Percentiles rank a stretch among this genome's conserved stretches.
Evolutionary conservation across 257 asterid genomes (phyloP).

Genomic region (Marsdenia floribunda): DNA sequence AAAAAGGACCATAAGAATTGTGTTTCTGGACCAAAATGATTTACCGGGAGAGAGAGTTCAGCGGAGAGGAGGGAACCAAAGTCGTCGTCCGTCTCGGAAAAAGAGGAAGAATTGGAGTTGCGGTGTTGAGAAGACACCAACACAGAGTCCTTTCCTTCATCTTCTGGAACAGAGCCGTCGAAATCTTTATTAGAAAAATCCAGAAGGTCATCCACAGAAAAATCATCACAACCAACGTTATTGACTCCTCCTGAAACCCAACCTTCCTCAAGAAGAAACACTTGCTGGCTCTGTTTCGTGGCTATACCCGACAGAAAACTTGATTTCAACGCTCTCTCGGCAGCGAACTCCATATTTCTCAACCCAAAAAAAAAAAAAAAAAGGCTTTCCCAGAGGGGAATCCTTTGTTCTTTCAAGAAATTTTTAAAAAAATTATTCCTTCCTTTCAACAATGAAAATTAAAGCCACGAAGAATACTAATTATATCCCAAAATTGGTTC

Average conservation of each 20-base stretch:
- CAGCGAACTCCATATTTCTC: constrained; percentile 71
- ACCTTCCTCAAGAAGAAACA: constrained; percentile 24
- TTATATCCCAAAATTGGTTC: background rate
- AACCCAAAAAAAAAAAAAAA: too few relatives aligned
- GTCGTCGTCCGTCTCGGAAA: constrained; percentile 54
- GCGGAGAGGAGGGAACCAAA: constrained; percentile 58
- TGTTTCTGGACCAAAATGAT: background rate
- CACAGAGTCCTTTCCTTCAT: constrained; percentile 26
- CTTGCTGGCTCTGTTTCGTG: constrained; percentile 33
- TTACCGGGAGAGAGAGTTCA: constrained; percentile 74
- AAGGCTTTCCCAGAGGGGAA: background rate
- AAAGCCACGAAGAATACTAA: background rate
- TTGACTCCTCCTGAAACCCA: constrained; percentile 58
- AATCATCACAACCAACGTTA: constrained; percentile 62
- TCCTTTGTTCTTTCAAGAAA: background rate
- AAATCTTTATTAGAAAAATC: constrained; percentile 75
- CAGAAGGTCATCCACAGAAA: constrained; percentile 91
- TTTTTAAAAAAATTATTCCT: background rate
- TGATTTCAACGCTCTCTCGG: constrained; percentile 86
- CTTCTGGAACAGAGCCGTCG: constrained; percentile 37
- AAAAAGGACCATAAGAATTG: background rate
- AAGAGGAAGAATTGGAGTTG: constrained; percentile 35
- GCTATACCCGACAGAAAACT: constrained; percentile 66
- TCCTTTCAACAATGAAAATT: constrained; percentile 11
- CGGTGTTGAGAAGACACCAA: constrained; percentile 28